Base-by-base conservation (phyloP, 2,329 filamentous ascomycete genomes). In the Bipolaris zeicola region DNA sequence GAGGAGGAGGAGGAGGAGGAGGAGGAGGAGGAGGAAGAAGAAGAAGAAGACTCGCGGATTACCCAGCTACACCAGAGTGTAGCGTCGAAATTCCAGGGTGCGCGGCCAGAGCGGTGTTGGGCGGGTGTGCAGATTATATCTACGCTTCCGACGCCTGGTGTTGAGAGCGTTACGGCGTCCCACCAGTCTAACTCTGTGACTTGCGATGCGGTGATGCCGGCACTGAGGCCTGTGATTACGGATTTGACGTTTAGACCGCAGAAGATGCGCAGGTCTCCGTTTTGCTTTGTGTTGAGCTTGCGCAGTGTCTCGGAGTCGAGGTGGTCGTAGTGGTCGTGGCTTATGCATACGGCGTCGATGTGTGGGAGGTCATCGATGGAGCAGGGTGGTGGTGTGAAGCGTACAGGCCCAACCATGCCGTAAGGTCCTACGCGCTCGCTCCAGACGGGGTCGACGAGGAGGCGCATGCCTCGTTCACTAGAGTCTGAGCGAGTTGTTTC, bases 321-420 rank as follows among this genome's bases (percentile, higher is more conserved):
- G 57, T 85, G 83, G 60, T 85, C 82, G 61, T 84, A 85, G 63
- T 85, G 83, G 60, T 84, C 82, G 66, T 86, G 83, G 51, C 79
- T 82, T 45, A 85, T 83, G 55, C 78, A 71, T 3, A 85, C 76
- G 2, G 81, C 66, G 52, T 86, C 83, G 8, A 85, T 71, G 2
- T 81, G 76, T 0, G 83, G 83, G 2, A 85, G 64, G 16, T 83
- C 81, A 2, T 79, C 72, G 2, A 83, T 62, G 0, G 66, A 62
- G 63, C 82, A 85, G 0, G 83, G 83, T 3, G 81, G 75, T 3
- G 79, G 81, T 13, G 79, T 81, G 52, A 83, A 83, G 33, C 83
- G 75, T 48, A 82, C 80, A 0, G 83, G 83, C 0, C 83, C 83
- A 0, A 79, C 62, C 51, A 76, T 76, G 14, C 74, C 70, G 37